phyloP scores from a whole-genome alignment of 768 basidiomycete genomes.

The Pseudohyphozyma bogoriensis region DNA sequence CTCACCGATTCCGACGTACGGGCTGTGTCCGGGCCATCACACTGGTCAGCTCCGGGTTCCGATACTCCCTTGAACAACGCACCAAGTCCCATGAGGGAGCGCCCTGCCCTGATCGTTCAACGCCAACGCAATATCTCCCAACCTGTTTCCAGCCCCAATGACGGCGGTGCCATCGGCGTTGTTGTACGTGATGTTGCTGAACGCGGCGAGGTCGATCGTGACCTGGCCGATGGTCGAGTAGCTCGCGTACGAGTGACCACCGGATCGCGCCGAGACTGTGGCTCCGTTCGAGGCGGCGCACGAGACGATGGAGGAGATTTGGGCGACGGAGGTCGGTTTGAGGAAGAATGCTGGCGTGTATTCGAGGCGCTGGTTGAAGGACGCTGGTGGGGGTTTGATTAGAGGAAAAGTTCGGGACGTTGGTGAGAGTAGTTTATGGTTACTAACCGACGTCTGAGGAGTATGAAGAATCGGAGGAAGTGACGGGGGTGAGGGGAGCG shows the following conservation, averaged over 20 bases:
- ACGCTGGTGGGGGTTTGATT: background rate
- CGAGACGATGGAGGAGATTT: slow-evolving; percentile 14
- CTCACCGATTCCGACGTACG: slow-evolving; percentile 39
- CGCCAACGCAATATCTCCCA: slow-evolving; percentile 26
- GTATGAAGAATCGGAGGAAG: background rate
- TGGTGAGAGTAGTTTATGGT: background rate
- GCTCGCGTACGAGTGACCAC: slow-evolving; percentile 46
- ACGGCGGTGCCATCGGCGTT: slow-evolving; percentile 39
- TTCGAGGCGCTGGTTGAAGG: slow-evolving; percentile 26
- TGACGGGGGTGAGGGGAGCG: background rate
- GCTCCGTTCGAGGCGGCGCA: slow-evolving; percentile 9
- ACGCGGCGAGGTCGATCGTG: slow-evolving; percentile 44
- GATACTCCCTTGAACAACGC: background rate
- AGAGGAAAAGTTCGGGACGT: too few relatives aligned
- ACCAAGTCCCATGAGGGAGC: slow-evolving; percentile 49
- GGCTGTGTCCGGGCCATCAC: slow-evolving; percentile 3
- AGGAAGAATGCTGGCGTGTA: slow-evolving; percentile 11
- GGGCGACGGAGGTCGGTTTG: background rate
- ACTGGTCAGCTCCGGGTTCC: background rate
- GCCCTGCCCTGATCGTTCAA: slow-evolving; percentile 34
- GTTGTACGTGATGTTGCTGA: slow-evolving; percentile 40
- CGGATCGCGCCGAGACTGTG: slow-evolving; percentile 22
- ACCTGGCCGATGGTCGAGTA: slow-evolving; percentile 41
- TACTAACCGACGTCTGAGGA: background rate
- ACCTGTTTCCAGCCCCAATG: slow-evolving; percentile 34